Base-by-base conservation (phyloP, 2,329 filamentous ascomycete species). In the Diaporthe humulicola region DNA sequence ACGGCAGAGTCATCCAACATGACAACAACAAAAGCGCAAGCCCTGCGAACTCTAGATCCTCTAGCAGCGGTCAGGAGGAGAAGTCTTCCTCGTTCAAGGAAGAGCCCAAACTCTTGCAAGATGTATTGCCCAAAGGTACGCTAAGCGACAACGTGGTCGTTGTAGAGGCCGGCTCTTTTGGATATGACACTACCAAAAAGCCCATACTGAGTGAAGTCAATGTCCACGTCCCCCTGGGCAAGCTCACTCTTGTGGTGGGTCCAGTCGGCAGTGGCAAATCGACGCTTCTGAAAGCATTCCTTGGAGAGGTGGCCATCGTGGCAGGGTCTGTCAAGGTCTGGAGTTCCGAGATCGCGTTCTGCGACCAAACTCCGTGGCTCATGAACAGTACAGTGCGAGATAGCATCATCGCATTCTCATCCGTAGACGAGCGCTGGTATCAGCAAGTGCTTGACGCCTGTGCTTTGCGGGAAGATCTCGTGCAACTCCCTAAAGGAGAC, bases 181-280 rank as follows among this genome's bases (percentile, higher is more conserved):
- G 7, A 19, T 61, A 61, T 30, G 58, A n/a, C n/a, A 42, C n/a
- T 33, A 56, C 66, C 19, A 38, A 38, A 10, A 54, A 28, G 5
- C 50, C 52, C 36, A 22, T 4, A 8, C 50, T 56, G 33, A 30
- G 50, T 15, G 48, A 54, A 12, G 42, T 56, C 15, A 70, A 70
- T 25, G 8, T 70, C 36, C 25, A 70, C 1, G n/a, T 45, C 4
- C 48, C 25, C n/a, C 36, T n/a, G 48, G 28, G 28, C 4, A 70
- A 42, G 36, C 48, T 52, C n/a, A 54, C 66, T 30, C 25, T 70
- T 15, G 70, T 73, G 22, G 54, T 70, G 19, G 79, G 79, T 5
- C 77, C 79, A 25, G 78, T 80, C 22, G 79, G 71, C 9, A 75
- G 75, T 8, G 79, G 79, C 9, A 81, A 81, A 60, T 77, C 78